Evolutionary conservation across 2,329 filamentous ascomycete species (phyloP), one percentile per base, ranked within the genome.

Genomic region (Pestalotiopsis fici): DNA sequence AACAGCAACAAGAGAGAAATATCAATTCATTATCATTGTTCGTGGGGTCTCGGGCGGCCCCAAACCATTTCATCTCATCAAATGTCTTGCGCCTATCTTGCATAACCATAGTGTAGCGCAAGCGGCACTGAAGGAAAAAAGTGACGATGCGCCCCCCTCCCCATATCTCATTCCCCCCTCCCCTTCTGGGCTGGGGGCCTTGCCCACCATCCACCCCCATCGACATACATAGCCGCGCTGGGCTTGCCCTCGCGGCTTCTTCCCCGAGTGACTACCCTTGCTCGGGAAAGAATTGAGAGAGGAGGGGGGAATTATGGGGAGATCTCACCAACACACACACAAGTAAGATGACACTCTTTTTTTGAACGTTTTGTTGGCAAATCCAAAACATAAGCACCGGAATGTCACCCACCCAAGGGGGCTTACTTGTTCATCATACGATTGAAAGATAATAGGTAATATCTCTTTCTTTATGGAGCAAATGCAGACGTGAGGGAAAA

Each of bases 51-150:
- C n/a, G n/a, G n/a, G n/a, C n/a, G n/a, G n/a, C n/a, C n/a, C n/a
- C n/a, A n/a, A 50, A 9, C 18, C 43, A 50, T 21, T n/a, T 43
- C 39, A 43, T 61, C n/a, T n/a, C 35, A 18, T 62, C 21, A 37
- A 37, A 25, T 31, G 57, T 60, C 57, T 64, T 64, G 61, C 61
- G 61, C 39, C 61, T 55, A 64, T 64, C 61, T 64, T 64, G 47
- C 61, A 54, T 54, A 56, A 39, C 37, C 31, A 37, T 37, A n/a
- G 31, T 27, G 39, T 43, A 39, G n/a, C 27, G 37, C 23, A 54
- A 35, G 31, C 31, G 31, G 31, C 31, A 35, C 31, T 11, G 31
- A 35, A 35, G 11, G 31, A 35, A 35, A 11, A n/a, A n/a, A n/a
- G n/a, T n/a, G 31, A 11, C 31, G 21, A 28, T n/a, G 39, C 61